Conservation (phyloP, 176 grass and related monocot genomes). For the Bothriochloa decipiens region DNA sequence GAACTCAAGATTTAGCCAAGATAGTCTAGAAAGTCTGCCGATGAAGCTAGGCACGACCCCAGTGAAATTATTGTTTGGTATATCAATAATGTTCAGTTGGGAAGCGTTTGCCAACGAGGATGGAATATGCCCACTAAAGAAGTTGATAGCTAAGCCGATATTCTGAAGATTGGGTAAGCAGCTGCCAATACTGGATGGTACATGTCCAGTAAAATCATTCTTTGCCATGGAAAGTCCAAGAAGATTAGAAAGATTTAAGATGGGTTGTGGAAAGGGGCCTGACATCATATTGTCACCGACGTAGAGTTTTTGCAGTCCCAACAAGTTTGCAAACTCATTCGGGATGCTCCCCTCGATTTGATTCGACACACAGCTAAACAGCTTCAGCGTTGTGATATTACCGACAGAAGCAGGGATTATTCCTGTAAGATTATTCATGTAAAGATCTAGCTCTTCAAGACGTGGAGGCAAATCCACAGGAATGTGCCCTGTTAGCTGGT, state of each 20-base stretch:
- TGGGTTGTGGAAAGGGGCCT: background rate
- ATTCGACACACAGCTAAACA: background rate
- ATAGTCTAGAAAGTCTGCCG: background rate
- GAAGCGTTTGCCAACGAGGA: conserved; percentile 6
- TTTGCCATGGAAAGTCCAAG: background rate
- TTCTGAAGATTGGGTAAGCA: background rate
- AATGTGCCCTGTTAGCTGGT: background rate
- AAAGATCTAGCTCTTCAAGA: background rate
- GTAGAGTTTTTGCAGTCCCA: background rate
- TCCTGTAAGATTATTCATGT: conserved; percentile 11
- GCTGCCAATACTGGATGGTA: conserved; percentile 10
- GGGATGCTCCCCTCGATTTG: background rate
- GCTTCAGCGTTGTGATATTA: background rate
- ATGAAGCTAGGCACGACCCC: conserved; percentile 16
- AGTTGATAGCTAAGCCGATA: background rate
- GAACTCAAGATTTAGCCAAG: background rate
- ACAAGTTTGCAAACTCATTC: background rate
- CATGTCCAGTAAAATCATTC: background rate
- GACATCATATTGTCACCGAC: background rate
- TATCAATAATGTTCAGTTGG: background rate
- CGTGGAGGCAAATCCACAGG: background rate
- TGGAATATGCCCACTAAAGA: conserved; percentile 21
- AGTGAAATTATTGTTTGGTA: conserved; percentile 14
- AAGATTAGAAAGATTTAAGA: background rate
- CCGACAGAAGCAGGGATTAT: background rate